Evolutionary conservation across 2,329 filamentous ascomycete species (phyloP).

Genomic region (Myriosclerotinia curreyana): DNA sequence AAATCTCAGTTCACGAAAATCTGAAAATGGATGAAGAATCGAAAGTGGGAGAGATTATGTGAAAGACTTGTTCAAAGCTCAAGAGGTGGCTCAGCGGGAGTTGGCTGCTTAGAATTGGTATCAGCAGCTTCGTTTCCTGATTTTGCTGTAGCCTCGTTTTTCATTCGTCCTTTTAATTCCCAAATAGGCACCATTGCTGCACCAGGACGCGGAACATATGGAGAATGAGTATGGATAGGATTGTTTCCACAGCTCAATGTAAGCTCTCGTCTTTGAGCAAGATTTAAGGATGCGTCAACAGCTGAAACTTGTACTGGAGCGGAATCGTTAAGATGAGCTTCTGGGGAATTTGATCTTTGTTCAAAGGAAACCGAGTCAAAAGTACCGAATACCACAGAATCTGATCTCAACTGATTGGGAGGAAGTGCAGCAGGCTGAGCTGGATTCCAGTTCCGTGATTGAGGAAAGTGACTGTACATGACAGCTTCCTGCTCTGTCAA

Average conservation of each 20-base stretch:
- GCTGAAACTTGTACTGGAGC: background rate
- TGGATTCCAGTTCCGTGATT: background rate
- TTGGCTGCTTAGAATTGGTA: background rate
- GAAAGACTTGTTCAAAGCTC: background rate
- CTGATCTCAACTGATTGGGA: background rate
- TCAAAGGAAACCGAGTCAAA: background rate
- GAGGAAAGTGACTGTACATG: background rate
- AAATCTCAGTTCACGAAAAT: background rate
- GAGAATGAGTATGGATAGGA: background rate
- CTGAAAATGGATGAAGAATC: background rate
- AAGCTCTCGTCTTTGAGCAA: background rate
- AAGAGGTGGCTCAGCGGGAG: background rate
- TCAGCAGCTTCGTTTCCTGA: background rate
- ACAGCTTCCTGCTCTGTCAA: background rate
- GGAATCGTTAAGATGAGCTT: rapidly evolving
- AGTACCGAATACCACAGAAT: background rate
- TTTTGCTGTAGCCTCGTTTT: background rate
- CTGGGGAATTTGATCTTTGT: background rate
- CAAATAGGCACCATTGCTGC: background rate
- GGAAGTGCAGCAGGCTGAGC: background rate
- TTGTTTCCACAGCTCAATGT: too few relatives aligned
- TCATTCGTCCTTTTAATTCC: background rate
- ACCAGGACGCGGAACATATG: background rate
- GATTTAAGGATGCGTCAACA: background rate
- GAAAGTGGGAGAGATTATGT: too few relatives aligned